phyloP scores from a whole-genome alignment of 2,329 filamentous ascomycete species.

The Hypoxylon rubiginosum region DNA sequence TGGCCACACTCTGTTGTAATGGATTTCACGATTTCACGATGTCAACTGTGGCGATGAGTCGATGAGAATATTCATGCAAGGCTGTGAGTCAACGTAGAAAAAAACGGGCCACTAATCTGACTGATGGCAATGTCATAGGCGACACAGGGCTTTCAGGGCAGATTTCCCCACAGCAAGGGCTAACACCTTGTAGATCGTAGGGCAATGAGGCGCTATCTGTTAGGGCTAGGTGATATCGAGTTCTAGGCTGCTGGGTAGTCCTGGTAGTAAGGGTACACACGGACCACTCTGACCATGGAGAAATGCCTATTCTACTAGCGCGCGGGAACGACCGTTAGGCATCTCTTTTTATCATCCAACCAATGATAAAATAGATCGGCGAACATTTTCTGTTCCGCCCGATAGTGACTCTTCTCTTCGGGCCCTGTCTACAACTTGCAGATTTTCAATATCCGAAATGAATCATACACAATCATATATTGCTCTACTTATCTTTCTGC shows the following conservation, averaged over 20 bases:
- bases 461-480: not conserved
- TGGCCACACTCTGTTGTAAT: not conserved
- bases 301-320: not conserved
- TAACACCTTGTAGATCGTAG: conserved; percentile 24
- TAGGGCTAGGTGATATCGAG: no score
- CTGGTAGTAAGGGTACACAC: no score
- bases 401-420: not conserved
- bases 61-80: conserved; percentile 20
- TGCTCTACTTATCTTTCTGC: no score
- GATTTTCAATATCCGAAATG: not conserved
- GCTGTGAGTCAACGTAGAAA: conserved; percentile 34
- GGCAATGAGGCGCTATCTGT: no score
- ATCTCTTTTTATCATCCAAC: not conserved
- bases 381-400: not conserved
- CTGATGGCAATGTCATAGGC: conserved; percentile 11
- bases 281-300: not conserved
- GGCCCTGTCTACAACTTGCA: not conserved
- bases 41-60: conserved; percentile 15
- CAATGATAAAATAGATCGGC: not conserved
- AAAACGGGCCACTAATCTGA: conserved; percentile 12
- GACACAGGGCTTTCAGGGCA: not conserved
- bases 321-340: not conserved
- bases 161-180: conserved; percentile 1
- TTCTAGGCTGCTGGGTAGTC: no score
- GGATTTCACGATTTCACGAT: conserved; percentile 14